Conservation (phyloP, 768 basidiomycete genomes). For the Auriscalpium vulgare region DNA sequence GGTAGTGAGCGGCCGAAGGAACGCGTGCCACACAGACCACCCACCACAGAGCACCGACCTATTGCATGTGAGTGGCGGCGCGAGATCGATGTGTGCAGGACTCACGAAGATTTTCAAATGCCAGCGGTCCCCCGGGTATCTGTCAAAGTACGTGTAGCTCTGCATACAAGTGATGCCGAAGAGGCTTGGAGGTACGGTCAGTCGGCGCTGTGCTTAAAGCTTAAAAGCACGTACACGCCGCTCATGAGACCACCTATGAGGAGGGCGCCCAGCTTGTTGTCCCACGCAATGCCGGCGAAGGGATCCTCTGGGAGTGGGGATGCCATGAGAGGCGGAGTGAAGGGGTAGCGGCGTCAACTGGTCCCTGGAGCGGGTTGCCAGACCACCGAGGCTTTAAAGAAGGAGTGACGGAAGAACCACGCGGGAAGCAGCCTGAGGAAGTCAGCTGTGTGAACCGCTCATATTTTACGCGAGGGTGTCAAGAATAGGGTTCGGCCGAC, state of each 20-base stretch:
- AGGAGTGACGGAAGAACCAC: background rate
- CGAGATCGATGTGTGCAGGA: background rate
- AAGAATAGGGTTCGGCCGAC: background rate
- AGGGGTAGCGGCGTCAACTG: background rate
- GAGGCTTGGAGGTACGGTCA: conserved; percentile 27
- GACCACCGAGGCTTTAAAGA: background rate
- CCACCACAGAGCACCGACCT: conserved; percentile 31
- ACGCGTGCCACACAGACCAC: conserved; percentile 12
- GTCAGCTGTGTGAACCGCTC: too few relatives aligned
- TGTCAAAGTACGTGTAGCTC: conserved; percentile 39
- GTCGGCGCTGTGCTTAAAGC: background rate
- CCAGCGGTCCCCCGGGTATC: background rate
- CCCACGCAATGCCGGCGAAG: conserved; percentile 8
- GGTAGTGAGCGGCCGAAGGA: background rate
- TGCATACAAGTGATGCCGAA: conserved; percentile 53
- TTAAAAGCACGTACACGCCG: conserved; percentile 35
- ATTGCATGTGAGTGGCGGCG: background rate
- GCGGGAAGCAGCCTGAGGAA: background rate
- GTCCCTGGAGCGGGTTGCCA: background rate
- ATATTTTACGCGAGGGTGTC: background rate
- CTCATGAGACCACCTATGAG: conserved; percentile 46
- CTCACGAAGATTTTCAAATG: background rate
- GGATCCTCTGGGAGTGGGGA: background rate
- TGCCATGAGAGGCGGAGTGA: background rate
- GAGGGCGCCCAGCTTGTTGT: conserved; percentile 47